These are phyloP conservation scores for Gymnopus androsaceus DNA, from an alignment of 1,284 basidiomycete species.

Conservation along the genomic window DNA sequence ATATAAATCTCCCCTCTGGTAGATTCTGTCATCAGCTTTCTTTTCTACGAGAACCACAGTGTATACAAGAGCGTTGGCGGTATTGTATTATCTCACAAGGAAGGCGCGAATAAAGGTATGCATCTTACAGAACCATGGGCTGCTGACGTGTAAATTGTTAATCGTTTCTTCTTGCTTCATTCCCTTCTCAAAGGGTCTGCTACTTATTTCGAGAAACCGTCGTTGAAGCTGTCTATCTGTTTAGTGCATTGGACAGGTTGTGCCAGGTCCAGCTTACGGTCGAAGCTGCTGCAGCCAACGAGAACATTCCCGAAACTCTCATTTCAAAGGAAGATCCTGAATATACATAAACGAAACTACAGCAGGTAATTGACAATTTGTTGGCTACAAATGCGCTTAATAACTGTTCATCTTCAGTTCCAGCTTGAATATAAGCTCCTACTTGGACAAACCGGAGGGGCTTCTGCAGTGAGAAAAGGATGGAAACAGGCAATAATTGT, in stretches of 20 bases:
- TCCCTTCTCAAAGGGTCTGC: neutral
- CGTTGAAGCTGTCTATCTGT: slow-evolving; percentile 37
- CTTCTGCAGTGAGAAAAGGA: slow-evolving; percentile 26
- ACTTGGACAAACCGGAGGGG: slow-evolving; percentile 29
- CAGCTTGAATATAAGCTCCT: slow-evolving; percentile 30
- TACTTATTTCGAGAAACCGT: slow-evolving; percentile 20
- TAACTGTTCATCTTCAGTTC: slow-evolving; percentile 19
- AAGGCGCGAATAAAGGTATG: slow-evolving; percentile 49
- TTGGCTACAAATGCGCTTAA: too few relatives aligned
- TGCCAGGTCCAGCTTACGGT: slow-evolving; percentile 56
- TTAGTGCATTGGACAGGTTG: slow-evolving; percentile 33
- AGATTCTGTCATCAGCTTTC: slow-evolving; percentile 59
- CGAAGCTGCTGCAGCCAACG: slow-evolving; percentile 45
- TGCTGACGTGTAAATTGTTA: slow-evolving; percentile 47
- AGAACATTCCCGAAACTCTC: slow-evolving; percentile 31
- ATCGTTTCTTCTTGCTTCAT: too few relatives aligned
- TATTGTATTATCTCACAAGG: slow-evolving; percentile 59
- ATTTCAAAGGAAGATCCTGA: slow-evolving; percentile 29
- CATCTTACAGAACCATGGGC: slow-evolving; percentile 58
- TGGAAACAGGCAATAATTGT: neutral
- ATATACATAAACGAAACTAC: slow-evolving; percentile 25
- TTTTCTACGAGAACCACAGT: slow-evolving; percentile 45
- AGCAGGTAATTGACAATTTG: too few relatives aligned
- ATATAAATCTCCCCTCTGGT: slow-evolving; percentile 12
- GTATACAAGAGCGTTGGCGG: slow-evolving; percentile 55